Base-by-base conservation (phyloP, 306 rosid species). In the Calophaca sinica region DNA sequence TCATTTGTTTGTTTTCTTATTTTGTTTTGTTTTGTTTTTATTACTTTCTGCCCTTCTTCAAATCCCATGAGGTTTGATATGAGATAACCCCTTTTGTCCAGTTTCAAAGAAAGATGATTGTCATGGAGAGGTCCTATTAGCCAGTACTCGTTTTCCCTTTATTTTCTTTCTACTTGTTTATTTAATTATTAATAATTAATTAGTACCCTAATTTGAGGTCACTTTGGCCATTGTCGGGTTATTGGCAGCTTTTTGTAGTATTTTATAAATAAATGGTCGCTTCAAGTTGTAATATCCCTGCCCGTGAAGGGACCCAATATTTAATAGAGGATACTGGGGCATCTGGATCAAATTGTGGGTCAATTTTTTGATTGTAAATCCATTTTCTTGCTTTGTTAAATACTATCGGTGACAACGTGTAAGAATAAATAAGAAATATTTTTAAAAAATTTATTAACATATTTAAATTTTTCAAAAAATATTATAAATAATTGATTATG, bases 21-120 rank as follows among this genome's bases (percentile, higher is more conserved):
- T 20, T 20, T 20, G 26, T 20, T 20, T 20, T 20, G 26, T 20
- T 20, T 20, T 20, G 26, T 20, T 20, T 20, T 20, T 20, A 20
- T 20, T 20, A 20, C 26, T 20, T 20, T 20, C 1, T 20, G 1
- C 26, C 26, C n/a, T n/a, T n/a, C n/a, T 20, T 20, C 26, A 20
- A 20, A 20, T 20, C 26, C 26, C 26, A 20, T 20, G 26, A 20
- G 26, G 64, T 58, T 79, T 86, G 64, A 44, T 20, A 31, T 44
- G 26, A 38, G 72, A 48, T 42, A 59, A 33, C 12, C 58, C 6
- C 5, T 32, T 66, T 71, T 80, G 74, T 60, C 50, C 12, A 51
- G 60, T 64, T 75, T 74, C 66, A 76, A 70, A 78, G 44, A 74
- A 84, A 82, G 82, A 78, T 62, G 80, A 78, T 57, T 5, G 63